Evolutionary conservation across 495 filamentous ascomycete species (phyloP).

Genomic region (Penicillium psychrofluorescens): DNA sequence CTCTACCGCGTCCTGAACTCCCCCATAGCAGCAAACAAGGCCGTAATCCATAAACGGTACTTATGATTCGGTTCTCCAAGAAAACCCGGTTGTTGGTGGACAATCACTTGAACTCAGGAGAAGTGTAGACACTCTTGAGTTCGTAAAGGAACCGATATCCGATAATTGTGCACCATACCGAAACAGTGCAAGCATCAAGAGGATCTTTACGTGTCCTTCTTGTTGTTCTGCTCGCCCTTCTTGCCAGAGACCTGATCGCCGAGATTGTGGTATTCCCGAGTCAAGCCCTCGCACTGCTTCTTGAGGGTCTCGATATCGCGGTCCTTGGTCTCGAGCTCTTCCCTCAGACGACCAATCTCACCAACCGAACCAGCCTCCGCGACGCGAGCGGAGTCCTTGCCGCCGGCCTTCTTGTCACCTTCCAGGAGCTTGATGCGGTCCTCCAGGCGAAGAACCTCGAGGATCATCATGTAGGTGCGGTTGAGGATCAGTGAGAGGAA

Average conservation of each 20-base stretch:
- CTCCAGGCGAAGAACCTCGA: slow-evolving; percentile 88
- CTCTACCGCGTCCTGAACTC: too few species aligned
- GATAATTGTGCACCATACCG: too few species aligned
- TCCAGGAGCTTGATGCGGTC: slow-evolving; percentile 84
- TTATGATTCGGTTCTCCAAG: too few species aligned
- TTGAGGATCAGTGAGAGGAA: slow-evolving; percentile 99
- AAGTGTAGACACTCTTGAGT: too few species aligned
- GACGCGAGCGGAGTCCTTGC: slow-evolving; percentile 60
- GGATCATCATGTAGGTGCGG: slow-evolving; percentile 96
- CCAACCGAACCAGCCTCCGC: slow-evolving; percentile 61
- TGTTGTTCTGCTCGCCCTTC: slow-evolving; percentile 45
- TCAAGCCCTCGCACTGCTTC: slow-evolving; percentile 74
- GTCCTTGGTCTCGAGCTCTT: slow-evolving; percentile 65
- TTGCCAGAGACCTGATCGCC: slow-evolving; percentile 63
- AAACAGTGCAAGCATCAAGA: background rate
- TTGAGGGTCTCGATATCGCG: slow-evolving; percentile 72
- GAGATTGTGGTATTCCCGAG: slow-evolving; percentile 73
- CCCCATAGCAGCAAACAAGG: too few species aligned
- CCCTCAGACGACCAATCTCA: slow-evolving; percentile 66
- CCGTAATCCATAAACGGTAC: too few species aligned
- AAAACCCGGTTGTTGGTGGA: too few species aligned
- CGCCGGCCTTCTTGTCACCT: slow-evolving; percentile 63
- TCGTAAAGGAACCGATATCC: too few species aligned
- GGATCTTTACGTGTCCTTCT: slow-evolving; percentile 58
- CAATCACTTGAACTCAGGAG: too few species aligned